Percentiles rank a stretch among this genome's conserved stretches.
Evolutionary conservation across 768 basidiomycete genomes (phyloP).

Genomic region (Cystofilobasidium capitatum): DNA sequence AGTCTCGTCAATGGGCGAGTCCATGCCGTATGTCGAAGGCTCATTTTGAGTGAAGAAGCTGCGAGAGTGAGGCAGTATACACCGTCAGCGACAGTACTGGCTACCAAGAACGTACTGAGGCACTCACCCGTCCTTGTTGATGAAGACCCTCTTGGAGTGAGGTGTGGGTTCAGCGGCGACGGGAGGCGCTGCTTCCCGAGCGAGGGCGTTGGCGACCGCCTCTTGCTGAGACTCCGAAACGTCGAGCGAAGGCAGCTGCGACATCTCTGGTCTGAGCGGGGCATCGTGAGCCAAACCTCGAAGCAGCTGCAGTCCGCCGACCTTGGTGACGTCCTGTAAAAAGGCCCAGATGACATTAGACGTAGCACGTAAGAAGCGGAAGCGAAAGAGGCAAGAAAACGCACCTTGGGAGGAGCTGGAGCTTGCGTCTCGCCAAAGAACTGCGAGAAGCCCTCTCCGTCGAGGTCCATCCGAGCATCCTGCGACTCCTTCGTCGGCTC

Average conservation of each 20-base stretch:
- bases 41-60: conserved; percentile 38
- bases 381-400: background rate
- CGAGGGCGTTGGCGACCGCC: conserved; percentile 33
- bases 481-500: conserved; percentile 23
- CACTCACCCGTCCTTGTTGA: conserved; percentile 36
- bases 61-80: background rate
- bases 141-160: conserved; percentile 29
- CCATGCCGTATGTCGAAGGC: conserved; percentile 25
- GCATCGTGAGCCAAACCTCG: conserved; percentile 21
- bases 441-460: conserved; percentile 34
- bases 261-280: conserved; percentile 30
- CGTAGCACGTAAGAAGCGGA: background rate
- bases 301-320: conserved; percentile 22
- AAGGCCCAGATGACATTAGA: conserved; percentile 26
- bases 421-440: conserved; percentile 36
- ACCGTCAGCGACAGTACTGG: background rate
- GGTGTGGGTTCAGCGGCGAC: conserved; percentile 14
- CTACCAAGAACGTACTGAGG: background rate
- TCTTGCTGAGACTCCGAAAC: conserved; percentile 34
- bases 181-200: conserved; percentile 30
- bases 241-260: conserved; percentile 31
- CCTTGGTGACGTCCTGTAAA: background rate
- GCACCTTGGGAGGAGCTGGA: conserved; percentile 18
- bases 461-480: conserved; percentile 26
- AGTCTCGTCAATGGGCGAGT: conserved; percentile 9